Evolutionary conservation across 2,329 filamentous ascomycete genomes (phyloP).

Genomic region (Pseudocercospora cruenta): DNA sequence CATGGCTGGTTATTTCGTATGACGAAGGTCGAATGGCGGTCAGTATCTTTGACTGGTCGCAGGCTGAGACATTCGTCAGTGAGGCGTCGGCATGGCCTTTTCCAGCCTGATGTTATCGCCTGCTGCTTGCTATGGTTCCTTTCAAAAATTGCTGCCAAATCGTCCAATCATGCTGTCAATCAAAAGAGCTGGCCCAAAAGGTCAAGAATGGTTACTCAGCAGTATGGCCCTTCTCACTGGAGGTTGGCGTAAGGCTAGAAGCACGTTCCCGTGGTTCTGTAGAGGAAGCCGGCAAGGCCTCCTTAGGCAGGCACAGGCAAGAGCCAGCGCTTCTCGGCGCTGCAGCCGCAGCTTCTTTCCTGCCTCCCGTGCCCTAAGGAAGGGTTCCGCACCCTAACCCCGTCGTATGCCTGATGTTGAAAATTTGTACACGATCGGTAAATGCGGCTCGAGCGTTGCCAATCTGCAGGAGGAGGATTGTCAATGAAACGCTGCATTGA

Average conservation of each 20-base stretch:
- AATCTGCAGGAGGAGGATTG: conserved; percentile 2
- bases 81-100: background rate
- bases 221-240: background rate
- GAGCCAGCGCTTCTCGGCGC: background rate
- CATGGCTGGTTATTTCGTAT: background rate
- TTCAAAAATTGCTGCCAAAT: too few relatives aligned
- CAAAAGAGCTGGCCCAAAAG: background rate
- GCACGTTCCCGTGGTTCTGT: background rate
- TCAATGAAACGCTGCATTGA: background rate
- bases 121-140: too few relatives aligned
- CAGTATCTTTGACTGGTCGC: too few relatives aligned
- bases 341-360: background rate
- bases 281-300: background rate
- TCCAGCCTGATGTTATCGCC: too few relatives aligned
- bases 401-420: background rate
- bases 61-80: background rate
- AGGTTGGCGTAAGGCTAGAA: background rate
- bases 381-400: background rate
- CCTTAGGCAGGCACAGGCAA: background rate
- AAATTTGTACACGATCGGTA: background rate
- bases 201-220: background rate
- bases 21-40: too few relatives aligned
- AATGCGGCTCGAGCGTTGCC: background rate
- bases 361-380: conserved; percentile 5
- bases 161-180: too few relatives aligned